phyloP scores from a whole-genome alignment of 2,329 filamentous ascomycete genomes.

The Fonsecaea pugnacius region DNA sequence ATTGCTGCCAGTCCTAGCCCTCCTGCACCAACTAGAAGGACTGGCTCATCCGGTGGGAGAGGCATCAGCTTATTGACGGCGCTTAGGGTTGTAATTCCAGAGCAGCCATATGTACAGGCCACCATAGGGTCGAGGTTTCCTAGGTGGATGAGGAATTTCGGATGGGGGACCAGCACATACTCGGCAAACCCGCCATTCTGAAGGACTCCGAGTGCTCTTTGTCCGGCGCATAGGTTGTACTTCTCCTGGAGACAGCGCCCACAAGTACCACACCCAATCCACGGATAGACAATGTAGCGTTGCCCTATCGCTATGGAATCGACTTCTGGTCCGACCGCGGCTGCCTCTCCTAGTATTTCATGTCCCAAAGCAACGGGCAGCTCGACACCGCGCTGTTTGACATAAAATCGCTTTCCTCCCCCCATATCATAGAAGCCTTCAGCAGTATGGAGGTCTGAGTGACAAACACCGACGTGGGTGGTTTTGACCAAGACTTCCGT shows the following conservation, averaged over 20 bases:
- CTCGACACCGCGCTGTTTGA: slow-evolving; percentile 19
- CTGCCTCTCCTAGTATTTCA: slow-evolving; percentile 21
- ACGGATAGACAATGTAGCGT: slow-evolving; percentile 22
- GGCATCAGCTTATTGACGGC: slow-evolving; percentile 7
- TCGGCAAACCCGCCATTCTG: slow-evolving; percentile 42
- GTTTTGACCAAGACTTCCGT: slow-evolving; percentile 20
- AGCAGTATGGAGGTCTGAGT: slow-evolving; percentile 56
- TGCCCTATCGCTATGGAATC: neutral
- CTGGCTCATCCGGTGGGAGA: slow-evolving; percentile 12
- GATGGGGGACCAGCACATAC: slow-evolving; percentile 28
- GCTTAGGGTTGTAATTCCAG: slow-evolving; percentile 21
- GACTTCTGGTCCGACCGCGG: slow-evolving; percentile 4
- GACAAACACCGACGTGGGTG: slow-evolving; percentile 22
- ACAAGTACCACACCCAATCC: slow-evolving; percentile 22
- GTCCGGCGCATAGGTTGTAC: slow-evolving; percentile 67
- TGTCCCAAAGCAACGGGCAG: slow-evolving; percentile 24
- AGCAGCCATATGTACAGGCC: slow-evolving; percentile 22
- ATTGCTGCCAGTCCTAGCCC: slow-evolving; percentile 30
- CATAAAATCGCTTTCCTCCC: slow-evolving; percentile 19
- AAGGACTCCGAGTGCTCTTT: slow-evolving; percentile 67
- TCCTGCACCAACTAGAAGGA: slow-evolving; percentile 27
- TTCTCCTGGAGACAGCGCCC: slow-evolving; percentile 50
- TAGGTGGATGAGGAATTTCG: slow-evolving; percentile 29
- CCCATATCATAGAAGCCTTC: slow-evolving; percentile 46
- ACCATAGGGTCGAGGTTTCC: slow-evolving; percentile 43